A percentile compares a stretch with the other conserved stretches of the same genome.
phyloP scores from a whole-genome alignment of 305 asterid genomes.

The Plantago rigida region DNA sequence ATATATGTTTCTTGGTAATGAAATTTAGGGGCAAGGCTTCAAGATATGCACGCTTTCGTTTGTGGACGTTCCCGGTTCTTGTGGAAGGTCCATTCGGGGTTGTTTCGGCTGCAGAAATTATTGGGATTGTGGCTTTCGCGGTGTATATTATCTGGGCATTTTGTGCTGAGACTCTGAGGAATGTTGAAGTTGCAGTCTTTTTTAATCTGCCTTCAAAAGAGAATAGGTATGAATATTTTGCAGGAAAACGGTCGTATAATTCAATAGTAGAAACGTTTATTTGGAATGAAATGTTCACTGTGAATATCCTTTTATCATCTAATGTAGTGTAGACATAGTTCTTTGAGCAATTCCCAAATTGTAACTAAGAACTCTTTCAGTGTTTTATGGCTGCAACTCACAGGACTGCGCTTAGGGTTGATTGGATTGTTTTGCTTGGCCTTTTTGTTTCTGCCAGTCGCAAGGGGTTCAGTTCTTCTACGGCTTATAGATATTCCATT shows the following conservation, averaged over 20 bases:
- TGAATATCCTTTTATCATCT: background rate
- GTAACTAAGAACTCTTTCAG: slow-evolving; percentile 27
- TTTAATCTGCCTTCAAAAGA: slow-evolving; percentile 29
- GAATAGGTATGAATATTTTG: slow-evolving; percentile 30
- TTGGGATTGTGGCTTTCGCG: slow-evolving; percentile 45
- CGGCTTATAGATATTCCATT: slow-evolving; percentile 68
- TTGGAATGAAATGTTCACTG: background rate
- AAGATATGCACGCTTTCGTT: slow-evolving; percentile 35
- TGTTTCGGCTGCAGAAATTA: slow-evolving; percentile 71
- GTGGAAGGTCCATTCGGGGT: slow-evolving; percentile 84
- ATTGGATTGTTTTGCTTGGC: slow-evolving; percentile 67
- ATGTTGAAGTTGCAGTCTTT: slow-evolving; percentile 28
- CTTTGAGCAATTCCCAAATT: background rate
- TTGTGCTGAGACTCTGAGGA: slow-evolving; percentile 32
- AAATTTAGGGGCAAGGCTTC: slow-evolving; percentile 32
- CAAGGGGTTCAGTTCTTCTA: slow-evolving; percentile 78
- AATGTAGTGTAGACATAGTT: background rate
- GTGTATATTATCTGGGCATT: slow-evolving; percentile 56
- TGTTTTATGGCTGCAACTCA: slow-evolving; percentile 40
- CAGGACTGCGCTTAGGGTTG: slow-evolving; percentile 53
- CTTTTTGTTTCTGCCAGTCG: slow-evolving; percentile 55
- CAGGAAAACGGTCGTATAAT: background rate
- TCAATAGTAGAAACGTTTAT: background rate
- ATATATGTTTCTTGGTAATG: background rate
- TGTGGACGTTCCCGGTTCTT: slow-evolving; percentile 79